Percentiles rank a stretch among this genome's conserved stretches.
Evolutionary conservation across 2,329 filamentous ascomycete species (phyloP).

Genomic region (Juglanconis juglandina): DNA sequence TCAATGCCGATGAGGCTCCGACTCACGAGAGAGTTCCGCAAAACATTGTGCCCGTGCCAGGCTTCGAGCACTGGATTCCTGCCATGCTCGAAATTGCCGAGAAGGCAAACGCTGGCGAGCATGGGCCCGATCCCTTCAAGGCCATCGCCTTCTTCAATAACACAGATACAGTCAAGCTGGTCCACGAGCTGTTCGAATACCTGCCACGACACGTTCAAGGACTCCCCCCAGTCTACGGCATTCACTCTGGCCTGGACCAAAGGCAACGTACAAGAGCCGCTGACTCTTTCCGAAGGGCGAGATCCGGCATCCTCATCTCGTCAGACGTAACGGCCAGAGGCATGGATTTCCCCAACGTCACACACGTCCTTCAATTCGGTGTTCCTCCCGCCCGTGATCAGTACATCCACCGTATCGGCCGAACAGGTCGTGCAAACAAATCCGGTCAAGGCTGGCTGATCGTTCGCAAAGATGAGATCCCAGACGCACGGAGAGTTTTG

Average conservation of each 20-base stretch:
- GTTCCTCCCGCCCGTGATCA: constrained; percentile 62
- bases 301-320: constrained; percentile 66
- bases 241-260: constrained; percentile 79
- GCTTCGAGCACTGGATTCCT: constrained; percentile 75
- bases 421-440: constrained; percentile 72
- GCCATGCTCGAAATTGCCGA: constrained; percentile 72
- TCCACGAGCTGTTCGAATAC: constrained; percentile 54
- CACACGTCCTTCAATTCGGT: constrained; percentile 74
- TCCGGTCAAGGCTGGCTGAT: constrained; percentile 70
- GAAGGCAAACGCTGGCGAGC: constrained; percentile 37
- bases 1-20: constrained; percentile 73
- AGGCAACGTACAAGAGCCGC: constrained; percentile 64
- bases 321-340: constrained; percentile 78
- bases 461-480: constrained; percentile 52
- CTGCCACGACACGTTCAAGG: constrained; percentile 36
- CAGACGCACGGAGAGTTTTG: constrained; percentile 48
- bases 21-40: constrained; percentile 87
- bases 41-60: constrained; percentile 62
- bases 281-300: constrained; percentile 65
- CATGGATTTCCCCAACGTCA: constrained; percentile 79
- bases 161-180: constrained; percentile 67
- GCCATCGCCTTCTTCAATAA: constrained; percentile 91
- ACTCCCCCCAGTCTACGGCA: constrained; percentile 46
- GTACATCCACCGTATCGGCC: constrained; percentile 74
- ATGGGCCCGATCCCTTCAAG: constrained; percentile 68